Evolutionary conservation across 768 basidiomycete species (phyloP), one percentile per base, ranked within the genome.

Genomic region (Podaxis sp.): DNA sequence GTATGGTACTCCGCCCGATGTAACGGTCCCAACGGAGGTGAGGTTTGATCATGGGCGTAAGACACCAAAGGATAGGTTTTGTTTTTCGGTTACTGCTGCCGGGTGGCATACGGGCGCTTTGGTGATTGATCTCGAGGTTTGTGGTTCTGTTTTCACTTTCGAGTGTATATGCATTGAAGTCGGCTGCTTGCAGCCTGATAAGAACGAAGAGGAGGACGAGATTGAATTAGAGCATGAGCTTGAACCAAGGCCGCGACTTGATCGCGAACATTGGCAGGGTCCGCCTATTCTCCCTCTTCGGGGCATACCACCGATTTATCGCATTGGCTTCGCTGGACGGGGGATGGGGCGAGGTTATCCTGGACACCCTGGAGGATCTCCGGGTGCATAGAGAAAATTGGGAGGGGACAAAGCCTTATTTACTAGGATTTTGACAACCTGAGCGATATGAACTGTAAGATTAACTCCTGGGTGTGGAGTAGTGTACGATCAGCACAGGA

Each of bases 21-120:
- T 91, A 27, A 65, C 68, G 3, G 77, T 78, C 13, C 93, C 93
- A 0, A 81, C 86, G 0, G 84, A 86, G 71, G 88, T 95, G 46
- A 75, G 79, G 62, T 95, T 95, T 67, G 86, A 87, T 65, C 79
- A 85, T 63, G 76, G 70, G n/a, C 73, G 72, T 57, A 81, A 79
- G 66, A 74, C 71, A 51, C 72, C 70, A 21, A 83, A 78, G 61
- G 77, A 86, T 51, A 78, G 79, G 64, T 97, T 91, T 68, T 93
- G 91, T 65, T 90, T 96, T 65, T 82, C 82, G 0, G 86, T 88
- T 4, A 82, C 92, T 4, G 92, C 95, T 2, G 82, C 85, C 0
- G 95, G 95, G 9, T 96, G 94, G 95, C 95, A 98, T 67, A 90
- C 83, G 59, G 95, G 93, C 6, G 93, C 93, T 1, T 76, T 98